Evolutionary conservation across 176 grass and related monocot species (phyloP), one percentile per base, ranked within the genome.

Genomic region (Oryza rufipogon): DNA sequence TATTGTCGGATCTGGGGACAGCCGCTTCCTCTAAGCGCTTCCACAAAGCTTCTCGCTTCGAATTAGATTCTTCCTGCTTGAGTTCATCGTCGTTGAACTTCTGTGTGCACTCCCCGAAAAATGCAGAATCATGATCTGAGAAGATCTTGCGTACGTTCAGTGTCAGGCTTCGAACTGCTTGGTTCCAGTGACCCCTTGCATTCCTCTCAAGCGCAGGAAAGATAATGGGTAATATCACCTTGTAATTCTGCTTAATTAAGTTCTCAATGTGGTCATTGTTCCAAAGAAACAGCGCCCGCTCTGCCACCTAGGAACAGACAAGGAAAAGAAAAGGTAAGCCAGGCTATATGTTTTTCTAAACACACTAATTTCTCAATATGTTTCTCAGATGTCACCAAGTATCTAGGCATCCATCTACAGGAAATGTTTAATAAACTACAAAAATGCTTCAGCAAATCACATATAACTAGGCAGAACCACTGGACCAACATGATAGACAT

Each of bases 261-360:
- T 81, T 94, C 82, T 96, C 93, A 25, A 99, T 90, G 64, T 94
- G 97, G 74, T 99, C 97, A n/a, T 99, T 99, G 81, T 99, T 99
- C 97, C 97, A 99, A 34, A 96, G 83, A 88, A 99, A 99, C 56
- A 99, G 88, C 68, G 97, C 90, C 68, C 97, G 89, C 90, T 99
- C 93, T 72, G 97, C 91, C 64, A 99, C 93, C 97, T 99, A 69
- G 66, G 61, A 73, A 71, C 42, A 89, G 32, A 84, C 17, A 81
- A 81, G 60, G 11, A 86, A 23, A 70, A 73, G 63, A 77, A 86
- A 79, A 47, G 17, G n/a, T 9, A 15, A 76, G 51, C 71, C 33
- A 85, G n/a, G 48, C 19, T 28, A 81, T 79, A 87, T 76, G 32
- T 36, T 78, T 77, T 46, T 36, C 9, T 71, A 46, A 64, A 42